Percentiles rank a stretch among this genome's conserved stretches.
Evolutionary conservation across 2,329 filamentous ascomycete species (phyloP).

Genomic region (Cytospora piceicola): DNA sequence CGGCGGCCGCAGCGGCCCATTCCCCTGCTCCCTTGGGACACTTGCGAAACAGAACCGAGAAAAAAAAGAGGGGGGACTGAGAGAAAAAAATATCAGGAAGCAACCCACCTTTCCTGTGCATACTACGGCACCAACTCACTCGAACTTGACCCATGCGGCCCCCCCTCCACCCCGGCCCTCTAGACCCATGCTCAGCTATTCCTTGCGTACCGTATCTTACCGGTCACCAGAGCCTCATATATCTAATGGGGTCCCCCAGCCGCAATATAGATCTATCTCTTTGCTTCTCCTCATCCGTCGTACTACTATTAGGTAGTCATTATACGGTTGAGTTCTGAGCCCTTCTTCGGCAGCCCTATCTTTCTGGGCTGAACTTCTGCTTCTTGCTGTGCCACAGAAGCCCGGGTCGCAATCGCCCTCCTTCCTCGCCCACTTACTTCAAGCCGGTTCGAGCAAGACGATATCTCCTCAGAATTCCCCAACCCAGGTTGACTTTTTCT

Average conservation of each 20-base stretch:
- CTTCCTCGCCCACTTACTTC: not conserved
- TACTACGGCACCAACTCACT: conserved; percentile 4
- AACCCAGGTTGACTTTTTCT: not conserved
- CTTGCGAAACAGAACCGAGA: not conserved
- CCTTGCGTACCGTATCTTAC: conserved; percentile 17
- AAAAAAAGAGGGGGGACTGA: not conserved
- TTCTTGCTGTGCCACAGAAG: conserved; percentile 4
- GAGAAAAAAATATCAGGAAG: not conserved
- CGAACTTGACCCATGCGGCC: conserved; percentile 15
- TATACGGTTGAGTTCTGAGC: not conserved
- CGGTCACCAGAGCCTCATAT: conserved; percentile 1
- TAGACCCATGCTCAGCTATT: conserved; percentile 10
- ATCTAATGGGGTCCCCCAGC: not conserved
- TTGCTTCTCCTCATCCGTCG: not conserved
- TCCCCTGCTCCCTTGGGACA: not conserved
- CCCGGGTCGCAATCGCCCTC: not conserved
- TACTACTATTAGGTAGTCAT: not conserved
- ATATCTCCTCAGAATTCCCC: not conserved
- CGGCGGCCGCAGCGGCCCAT: too few relatives aligned
- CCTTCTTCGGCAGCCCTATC: conserved; percentile 6
- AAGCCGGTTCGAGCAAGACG: not conserved
- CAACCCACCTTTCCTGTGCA: not conserved
- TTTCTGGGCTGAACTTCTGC: not conserved
- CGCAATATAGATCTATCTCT: not conserved
- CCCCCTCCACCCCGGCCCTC: conserved; percentile 12